A percentile compares a stretch with the other conserved stretches of the same genome.
Evolutionary conservation across 2,329 filamentous ascomycete species (phyloP).

Genomic region (Arthrobotrys iridis): DNA sequence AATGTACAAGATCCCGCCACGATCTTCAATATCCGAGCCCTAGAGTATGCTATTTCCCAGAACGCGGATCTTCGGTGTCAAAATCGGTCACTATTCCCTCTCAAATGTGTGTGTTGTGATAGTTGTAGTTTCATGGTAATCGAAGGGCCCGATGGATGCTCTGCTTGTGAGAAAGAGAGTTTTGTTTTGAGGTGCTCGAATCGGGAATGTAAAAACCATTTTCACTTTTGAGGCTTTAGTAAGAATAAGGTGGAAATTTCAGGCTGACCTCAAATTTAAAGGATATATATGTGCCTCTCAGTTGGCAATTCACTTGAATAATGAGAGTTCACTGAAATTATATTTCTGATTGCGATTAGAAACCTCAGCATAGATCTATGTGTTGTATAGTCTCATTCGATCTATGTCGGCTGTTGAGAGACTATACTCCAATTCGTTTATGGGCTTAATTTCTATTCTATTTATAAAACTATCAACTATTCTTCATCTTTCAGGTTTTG

Average conservation of each 20-base stretch:
- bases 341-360: too few relatives aligned
- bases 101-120: not conserved
- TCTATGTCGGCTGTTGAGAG: too few relatives aligned
- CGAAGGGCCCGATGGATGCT: not conserved
- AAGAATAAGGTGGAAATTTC: not conserved
- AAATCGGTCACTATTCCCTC: not conserved
- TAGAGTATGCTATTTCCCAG: not conserved
- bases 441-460: too few relatives aligned
- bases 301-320: too few relatives aligned
- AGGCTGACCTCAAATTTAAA: too few relatives aligned
- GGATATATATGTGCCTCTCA: too few relatives aligned
- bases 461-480: too few relatives aligned
- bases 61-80: not conserved
- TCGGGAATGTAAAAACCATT: conserved; percentile 16
- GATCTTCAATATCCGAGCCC: not conserved
- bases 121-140: not conserved
- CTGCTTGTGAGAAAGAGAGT: not conserved
- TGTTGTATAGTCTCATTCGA: too few relatives aligned
- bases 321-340: too few relatives aligned
- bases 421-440: too few relatives aligned
- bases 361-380: too few relatives aligned
- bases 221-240: conserved; percentile 27
- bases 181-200: conserved; percentile 7
- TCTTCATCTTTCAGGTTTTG: too few relatives aligned
- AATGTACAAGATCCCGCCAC: not conserved